A percentile compares a stretch with the other conserved stretches of the same genome.
Conservation (phyloP, 208 protist genomes). For the Perkinsela sp. region DNA sequence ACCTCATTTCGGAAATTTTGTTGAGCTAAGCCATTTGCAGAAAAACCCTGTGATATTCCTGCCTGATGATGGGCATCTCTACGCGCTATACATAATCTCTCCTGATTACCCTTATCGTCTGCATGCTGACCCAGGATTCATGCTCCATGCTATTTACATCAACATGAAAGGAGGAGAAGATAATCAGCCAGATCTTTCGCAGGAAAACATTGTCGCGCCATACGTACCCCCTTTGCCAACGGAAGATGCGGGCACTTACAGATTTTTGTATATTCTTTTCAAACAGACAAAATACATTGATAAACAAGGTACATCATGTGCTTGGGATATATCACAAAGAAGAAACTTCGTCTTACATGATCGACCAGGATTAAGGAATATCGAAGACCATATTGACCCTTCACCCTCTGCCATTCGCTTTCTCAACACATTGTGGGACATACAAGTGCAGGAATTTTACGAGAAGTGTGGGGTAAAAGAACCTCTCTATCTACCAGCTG, state of each 20-base stretch:
- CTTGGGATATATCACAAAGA: background rate
- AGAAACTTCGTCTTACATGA: background rate
- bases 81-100: conserved; percentile 48
- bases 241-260: conserved; percentile 49
- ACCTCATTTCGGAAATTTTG: conserved; percentile 59
- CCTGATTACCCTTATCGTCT: conserved; percentile 56
- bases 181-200: background rate
- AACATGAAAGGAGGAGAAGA: conserved; percentile 17
- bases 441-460: conserved; percentile 68
- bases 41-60: conserved; percentile 44
- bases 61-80: conserved; percentile 12
- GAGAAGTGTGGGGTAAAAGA: conserved; percentile 23
- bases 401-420: conserved; percentile 9
- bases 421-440: conserved; percentile 66
- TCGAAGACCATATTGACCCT: background rate
- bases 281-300: conserved; percentile 13
- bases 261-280: conserved; percentile 48
- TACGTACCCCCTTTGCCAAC: conserved; percentile 54
- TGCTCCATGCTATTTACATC: conserved; percentile 50
- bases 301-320: conserved; percentile 2
- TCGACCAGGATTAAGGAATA: background rate
- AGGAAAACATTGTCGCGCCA: conserved; percentile 30
- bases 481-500: conserved; percentile 30
- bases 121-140: conserved; percentile 27
- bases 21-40: conserved; percentile 49